These are phyloP conservation scores for Auricularia sp. DNA, from an alignment of 768 basidiomycete species.

Conservation along the genomic window DNA sequence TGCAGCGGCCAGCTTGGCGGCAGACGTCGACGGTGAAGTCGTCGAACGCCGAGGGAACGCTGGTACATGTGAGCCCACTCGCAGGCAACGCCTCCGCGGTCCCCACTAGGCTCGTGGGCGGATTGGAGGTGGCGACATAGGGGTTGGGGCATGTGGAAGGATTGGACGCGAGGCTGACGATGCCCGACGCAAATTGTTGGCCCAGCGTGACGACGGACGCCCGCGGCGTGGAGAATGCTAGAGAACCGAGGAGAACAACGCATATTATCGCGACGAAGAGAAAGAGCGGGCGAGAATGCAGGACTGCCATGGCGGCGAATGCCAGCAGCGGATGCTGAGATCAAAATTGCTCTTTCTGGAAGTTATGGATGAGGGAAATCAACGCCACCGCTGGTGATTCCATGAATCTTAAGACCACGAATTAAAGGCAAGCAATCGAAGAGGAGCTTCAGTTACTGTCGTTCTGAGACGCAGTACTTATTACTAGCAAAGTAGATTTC, in stretches of 20 bases:
- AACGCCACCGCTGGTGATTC: no score
- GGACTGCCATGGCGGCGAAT: not conserved
- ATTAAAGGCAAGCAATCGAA: no score
- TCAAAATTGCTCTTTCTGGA: not conserved
- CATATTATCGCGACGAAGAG: not conserved
- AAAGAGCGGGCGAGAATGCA: not conserved
- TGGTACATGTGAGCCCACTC: not conserved
- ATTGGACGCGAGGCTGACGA: not conserved
- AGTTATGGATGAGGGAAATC: no score
- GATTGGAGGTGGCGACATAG: not conserved
- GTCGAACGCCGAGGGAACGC: not conserved
- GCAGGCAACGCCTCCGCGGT: not conserved
- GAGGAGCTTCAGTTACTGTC: no score
- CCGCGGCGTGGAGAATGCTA: not conserved
- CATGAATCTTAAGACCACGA: no score
- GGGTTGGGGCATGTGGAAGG: not conserved
- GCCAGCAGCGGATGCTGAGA: not conserved
- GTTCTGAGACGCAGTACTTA: no score
- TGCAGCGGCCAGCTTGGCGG: not conserved
- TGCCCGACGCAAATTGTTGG: not conserved
- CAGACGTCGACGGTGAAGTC: not conserved
- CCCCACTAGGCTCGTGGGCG: not conserved
- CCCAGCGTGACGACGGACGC: not conserved
- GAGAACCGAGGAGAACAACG: not conserved
- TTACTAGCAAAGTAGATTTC: no score